Evolutionary conservation across 202 grass and related monocot species (phyloP).

Genomic region (Schoenoplectus tabernaemontani): DNA sequence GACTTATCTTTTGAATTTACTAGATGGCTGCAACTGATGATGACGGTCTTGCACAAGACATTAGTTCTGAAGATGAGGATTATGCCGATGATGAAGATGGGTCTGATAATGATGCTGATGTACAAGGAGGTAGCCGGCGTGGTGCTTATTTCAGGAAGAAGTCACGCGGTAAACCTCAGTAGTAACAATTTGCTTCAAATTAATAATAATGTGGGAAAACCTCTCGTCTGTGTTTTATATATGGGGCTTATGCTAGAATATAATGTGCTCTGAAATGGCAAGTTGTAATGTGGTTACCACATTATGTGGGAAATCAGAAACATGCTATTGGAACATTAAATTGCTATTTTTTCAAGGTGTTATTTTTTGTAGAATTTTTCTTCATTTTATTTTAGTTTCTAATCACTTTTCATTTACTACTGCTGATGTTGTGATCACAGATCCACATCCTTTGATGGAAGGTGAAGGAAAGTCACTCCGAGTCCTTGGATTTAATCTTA

Average conservation of each 20-base stretch:
- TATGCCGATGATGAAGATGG: slow-evolving; percentile 73
- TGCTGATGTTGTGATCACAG: slow-evolving; percentile 11
- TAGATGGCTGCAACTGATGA: slow-evolving; percentile 88
- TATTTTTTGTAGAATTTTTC: not conserved
- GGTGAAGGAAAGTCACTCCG: slow-evolving; percentile 67
- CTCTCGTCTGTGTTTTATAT: not conserved
- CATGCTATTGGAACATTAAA: too few relatives aligned
- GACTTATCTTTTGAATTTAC: slow-evolving; percentile 15
- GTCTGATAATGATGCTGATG: slow-evolving; percentile 61
- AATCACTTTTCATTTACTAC: slow-evolving; percentile 27
- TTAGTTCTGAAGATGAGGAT: slow-evolving; percentile 91
- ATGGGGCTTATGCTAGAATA: not conserved
- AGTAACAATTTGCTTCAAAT: not conserved
- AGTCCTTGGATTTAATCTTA: slow-evolving; percentile 86
- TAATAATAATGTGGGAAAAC: not conserved
- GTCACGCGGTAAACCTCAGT: slow-evolving; percentile 39
- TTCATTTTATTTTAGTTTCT: slow-evolving; percentile 19
- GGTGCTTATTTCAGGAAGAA: slow-evolving; percentile 77
- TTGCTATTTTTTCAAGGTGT: too few relatives aligned
- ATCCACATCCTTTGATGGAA: slow-evolving; percentile 87
- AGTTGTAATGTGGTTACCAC: not conserved
- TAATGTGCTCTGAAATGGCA: not conserved
- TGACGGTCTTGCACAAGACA: slow-evolving; percentile 68
- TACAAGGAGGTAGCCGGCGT: slow-evolving; percentile 50
- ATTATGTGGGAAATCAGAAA: not conserved